Conservation (phyloP, 176 grass and related monocot genomes). For the Panicum miliaceum region DNA sequence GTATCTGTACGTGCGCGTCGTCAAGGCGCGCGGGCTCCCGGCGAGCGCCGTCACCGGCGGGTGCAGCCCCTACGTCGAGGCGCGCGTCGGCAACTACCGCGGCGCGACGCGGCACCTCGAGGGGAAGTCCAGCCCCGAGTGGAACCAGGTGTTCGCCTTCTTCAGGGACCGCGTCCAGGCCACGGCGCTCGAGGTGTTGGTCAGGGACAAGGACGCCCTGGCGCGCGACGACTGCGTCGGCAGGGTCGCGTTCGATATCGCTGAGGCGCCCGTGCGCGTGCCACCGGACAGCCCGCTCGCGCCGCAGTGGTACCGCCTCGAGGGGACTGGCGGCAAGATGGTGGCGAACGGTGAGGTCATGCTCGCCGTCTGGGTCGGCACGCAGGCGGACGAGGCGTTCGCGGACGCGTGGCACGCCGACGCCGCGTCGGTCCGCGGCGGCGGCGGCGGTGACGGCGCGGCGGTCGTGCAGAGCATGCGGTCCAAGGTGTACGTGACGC, state of each 20-base stretch:
- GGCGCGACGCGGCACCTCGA: constrained; percentile 57
- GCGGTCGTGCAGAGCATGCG: constrained; percentile 45
- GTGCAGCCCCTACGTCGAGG: constrained; percentile 65
- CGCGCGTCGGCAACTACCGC: constrained; percentile 65
- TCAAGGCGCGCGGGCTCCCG: constrained; percentile 67
- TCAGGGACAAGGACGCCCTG: constrained; percentile 55
- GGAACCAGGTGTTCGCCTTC: constrained; percentile 88
- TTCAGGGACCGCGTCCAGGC: constrained; percentile 66
- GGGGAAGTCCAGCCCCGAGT: constrained; percentile 51
- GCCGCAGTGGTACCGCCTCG: constrained; percentile 78
- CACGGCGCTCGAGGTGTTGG: constrained; percentile 63
- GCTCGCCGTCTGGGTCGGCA: constrained; percentile 68
- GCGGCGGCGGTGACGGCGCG: background rate
- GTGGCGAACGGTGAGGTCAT: constrained; percentile 56
- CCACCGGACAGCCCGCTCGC: constrained; percentile 83
- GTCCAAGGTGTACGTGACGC: constrained; percentile 62
- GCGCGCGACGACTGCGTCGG: constrained; percentile 56
- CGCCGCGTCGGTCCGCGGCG: constrained; percentile 39
- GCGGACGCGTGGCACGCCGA: constrained; percentile 58
- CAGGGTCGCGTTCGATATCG: constrained; percentile 63
- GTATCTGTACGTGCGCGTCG: constrained; percentile 80
- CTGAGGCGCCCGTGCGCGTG: constrained; percentile 65
- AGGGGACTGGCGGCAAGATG: constrained; percentile 6
- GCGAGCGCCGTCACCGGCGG: constrained; percentile 41
- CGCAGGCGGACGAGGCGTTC: constrained; percentile 69